Evolutionary conservation across 768 basidiomycete genomes (phyloP).

Genomic region (Suillus subaureus): DNA sequence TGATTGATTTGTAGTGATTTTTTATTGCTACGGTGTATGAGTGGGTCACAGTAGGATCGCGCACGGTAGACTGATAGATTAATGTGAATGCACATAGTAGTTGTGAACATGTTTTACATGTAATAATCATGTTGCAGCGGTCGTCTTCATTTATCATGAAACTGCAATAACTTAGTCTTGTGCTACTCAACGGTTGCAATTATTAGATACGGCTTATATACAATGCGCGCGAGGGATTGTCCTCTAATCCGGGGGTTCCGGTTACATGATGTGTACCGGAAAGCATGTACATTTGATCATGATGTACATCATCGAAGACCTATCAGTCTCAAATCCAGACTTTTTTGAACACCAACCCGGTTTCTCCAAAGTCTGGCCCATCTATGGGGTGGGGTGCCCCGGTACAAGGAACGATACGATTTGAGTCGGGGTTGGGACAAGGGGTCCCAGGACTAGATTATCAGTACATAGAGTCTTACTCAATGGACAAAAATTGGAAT

Average conservation of each 20-base stretch:
- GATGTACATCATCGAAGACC: no score
- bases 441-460: no score
- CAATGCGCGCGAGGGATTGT: no score
- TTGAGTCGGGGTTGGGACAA: no score
- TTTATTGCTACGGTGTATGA: neutral
- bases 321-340: neutral
- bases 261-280: no score
- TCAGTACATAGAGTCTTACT: no score
- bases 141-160: neutral
- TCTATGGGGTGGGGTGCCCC: neutral
- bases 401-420: neutral
- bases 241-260: no score
- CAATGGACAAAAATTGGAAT: no score
- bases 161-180: neutral
- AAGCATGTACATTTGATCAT: no score
- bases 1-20: constrained; percentile 44
- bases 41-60: neutral
- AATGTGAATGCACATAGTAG: neutral
- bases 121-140: neutral
- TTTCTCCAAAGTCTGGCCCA: neutral
- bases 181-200: no score
- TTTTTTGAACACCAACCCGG: neutral
- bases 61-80: neutral
- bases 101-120: neutral
- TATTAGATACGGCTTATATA: no score